Base-by-base conservation (phyloP, 176 grass and related monocot species). In the bread wheat (Triticum aestivum) region DNA sequence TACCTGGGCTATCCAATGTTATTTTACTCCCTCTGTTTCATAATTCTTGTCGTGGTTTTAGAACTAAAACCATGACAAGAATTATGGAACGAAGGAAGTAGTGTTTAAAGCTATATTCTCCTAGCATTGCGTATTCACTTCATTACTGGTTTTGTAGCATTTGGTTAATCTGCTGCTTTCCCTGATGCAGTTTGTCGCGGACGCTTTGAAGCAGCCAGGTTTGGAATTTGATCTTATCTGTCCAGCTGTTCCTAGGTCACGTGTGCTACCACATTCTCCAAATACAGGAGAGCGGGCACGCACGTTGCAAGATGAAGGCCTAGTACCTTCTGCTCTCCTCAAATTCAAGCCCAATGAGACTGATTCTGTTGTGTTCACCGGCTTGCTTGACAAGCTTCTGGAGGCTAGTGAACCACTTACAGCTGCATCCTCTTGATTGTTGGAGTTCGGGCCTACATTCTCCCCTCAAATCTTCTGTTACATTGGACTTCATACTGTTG, bases 261-360 rank as follows among this genome's bases (percentile, higher is more conserved):
- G 88, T 0, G 68, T 91, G 23, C 41, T 96, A 39, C 90, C 92
- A 3, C 83, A 72, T 87, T 91, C 88, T 70, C 76, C 79, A 30
- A 88, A 84, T 59, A 66, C 66, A 21, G 96, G 93, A 69, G 88
- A 82, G 12, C 91, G 37, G 82, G 26, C 86, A 82, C 82, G 76
- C 78, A 94, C 88, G 1, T 41, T 99, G 8, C 94, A 87, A 87
- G 97, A 96, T 3, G 94, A 96, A 63, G 90, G 90, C 15, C 85
- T 99, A 21, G 92, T 94, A 41, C 94, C 94, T 62, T 96, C 94
- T 17, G 90, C 92, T 2, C 87, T 92, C 8, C 82, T 99, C 71
- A 99, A 90, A 83, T 96, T 99, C 86, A 94, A 79, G 73, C 85
- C 97, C 9, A 65, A 80, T 39, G 94, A 99, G 86, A 96, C 93